phyloP scores from a whole-genome alignment of 2,329 filamentous ascomycete genomes.

The Parasarocladium wereldwijsianum region DNA sequence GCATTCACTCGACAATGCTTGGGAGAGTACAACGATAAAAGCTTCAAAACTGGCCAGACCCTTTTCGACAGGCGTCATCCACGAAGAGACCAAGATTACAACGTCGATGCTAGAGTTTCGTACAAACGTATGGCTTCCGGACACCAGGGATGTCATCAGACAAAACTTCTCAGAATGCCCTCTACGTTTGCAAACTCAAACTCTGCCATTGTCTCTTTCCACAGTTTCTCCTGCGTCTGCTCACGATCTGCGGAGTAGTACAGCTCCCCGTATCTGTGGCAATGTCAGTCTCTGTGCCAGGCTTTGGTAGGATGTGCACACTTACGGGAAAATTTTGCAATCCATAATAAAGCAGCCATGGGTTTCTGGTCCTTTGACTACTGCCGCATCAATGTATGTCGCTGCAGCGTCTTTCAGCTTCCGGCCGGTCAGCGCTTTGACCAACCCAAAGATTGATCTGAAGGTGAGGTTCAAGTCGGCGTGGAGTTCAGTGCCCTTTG shows the following conservation, averaged over 20 bases:
- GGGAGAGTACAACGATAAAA: no score
- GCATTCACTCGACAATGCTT: no score
- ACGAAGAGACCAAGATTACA: no score
- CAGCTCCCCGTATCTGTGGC: not conserved
- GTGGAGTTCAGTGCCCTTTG: constrained; percentile 12
- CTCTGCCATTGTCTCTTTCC: constrained; percentile 2
- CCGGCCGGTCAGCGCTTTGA: constrained; percentile 12
- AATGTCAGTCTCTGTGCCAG: not conserved
- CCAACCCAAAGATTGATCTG: constrained; percentile 6
- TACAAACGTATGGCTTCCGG: no score
- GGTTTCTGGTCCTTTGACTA: constrained; percentile 29
- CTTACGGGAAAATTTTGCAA: constrained; percentile 30
- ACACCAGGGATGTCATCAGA: no score
- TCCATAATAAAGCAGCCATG: constrained; percentile 36
- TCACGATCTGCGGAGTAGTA: not conserved
- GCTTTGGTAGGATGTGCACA: constrained; percentile 3
- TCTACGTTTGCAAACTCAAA: no score
- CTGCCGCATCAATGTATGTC: constrained; percentile 30
- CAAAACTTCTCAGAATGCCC: no score
- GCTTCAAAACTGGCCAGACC: no score
- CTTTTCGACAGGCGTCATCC: no score
- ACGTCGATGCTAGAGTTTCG: no score
- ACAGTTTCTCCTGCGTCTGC: not conserved
- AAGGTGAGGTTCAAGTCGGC: no score
- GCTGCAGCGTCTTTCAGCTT: constrained; percentile 24